Conservation (phyloP, 495 filamentous ascomycete genomes). For the Penicillium angulare region DNA sequence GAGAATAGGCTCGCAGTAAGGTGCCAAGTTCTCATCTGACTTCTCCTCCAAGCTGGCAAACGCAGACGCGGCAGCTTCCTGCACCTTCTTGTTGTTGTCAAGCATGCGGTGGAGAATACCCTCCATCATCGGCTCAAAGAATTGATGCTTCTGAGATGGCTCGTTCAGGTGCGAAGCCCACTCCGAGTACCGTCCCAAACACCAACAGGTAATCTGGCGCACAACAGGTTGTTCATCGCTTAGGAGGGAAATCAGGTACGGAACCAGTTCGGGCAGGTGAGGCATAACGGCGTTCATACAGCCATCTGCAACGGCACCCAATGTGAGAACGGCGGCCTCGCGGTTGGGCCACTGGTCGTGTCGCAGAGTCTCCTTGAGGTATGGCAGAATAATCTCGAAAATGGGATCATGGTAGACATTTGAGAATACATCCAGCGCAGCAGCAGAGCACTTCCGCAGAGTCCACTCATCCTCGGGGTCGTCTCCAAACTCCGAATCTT, state of each 20-base stretch:
- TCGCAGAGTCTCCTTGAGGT: conserved; percentile 84
- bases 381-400: conserved; percentile 88
- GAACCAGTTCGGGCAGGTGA: conserved; percentile 86
- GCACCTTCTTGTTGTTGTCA: conserved; percentile 95
- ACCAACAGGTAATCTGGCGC: conserved; percentile 97
- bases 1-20: conserved; percentile 87
- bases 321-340: conserved; percentile 90
- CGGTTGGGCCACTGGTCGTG: conserved; percentile 89
- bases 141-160: conserved; percentile 63
- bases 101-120: conserved; percentile 93
- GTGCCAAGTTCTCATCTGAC: conserved; percentile 72
- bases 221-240: conserved; percentile 89
- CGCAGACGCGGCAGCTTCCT: conserved; percentile 93
- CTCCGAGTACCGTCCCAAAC: conserved; percentile 85
- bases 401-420: conserved; percentile 84
- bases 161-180: conserved; percentile 83
- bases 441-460: conserved; percentile 94
- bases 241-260: conserved; percentile 84
- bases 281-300: conserved; percentile 88
- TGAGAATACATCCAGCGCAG: conserved; percentile 90
- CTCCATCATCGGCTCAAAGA: conserved; percentile 97
- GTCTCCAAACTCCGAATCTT: conserved; percentile 66
- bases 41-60: conserved; percentile 97
- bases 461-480: conserved; percentile 96
- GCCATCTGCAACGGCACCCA: conserved; percentile 93